Evolutionary conservation across 2,329 filamentous ascomycete genomes (phyloP).

Genomic region (Penicillium sp.): DNA sequence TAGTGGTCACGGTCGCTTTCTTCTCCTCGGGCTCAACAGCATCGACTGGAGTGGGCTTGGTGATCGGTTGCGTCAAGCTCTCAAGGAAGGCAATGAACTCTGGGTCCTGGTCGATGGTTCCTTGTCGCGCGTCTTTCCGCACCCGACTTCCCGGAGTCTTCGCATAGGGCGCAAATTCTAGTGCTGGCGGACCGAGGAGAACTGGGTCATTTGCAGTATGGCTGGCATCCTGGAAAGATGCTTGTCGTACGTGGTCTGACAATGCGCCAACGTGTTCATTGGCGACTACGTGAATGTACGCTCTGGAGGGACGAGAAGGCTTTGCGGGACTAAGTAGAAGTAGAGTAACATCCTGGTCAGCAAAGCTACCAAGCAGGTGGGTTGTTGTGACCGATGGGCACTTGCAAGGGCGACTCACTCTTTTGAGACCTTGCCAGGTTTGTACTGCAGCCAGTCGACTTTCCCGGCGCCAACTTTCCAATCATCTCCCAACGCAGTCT

Average conservation of each 20-base stretch:
- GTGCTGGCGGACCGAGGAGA: constrained; percentile 68
- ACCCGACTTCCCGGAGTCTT: constrained; percentile 70
- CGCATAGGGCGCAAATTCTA: constrained; percentile 80
- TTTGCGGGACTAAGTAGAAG: constrained; percentile 62
- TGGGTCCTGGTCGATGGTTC: constrained; percentile 91
- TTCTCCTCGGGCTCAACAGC: constrained; percentile 46
- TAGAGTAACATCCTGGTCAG: not conserved
- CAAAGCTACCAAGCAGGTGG: not conserved
- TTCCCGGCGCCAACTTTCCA: constrained; percentile 78
- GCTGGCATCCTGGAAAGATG: constrained; percentile 74
- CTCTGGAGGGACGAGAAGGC: constrained; percentile 70
- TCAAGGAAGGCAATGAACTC: constrained; percentile 94
- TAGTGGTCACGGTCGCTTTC: constrained; percentile 63
- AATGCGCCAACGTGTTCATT: constrained; percentile 62
- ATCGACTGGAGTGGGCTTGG: constrained; percentile 50
- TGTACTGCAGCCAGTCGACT: constrained; percentile 76
- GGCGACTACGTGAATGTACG: constrained; percentile 75
- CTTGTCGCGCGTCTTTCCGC: constrained; percentile 76
- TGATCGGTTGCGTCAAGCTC: constrained; percentile 67
- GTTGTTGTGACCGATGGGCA: too few relatives aligned
- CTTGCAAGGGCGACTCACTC: constrained; percentile 52
- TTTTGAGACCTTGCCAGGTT: constrained; percentile 69
- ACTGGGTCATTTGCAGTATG: constrained; percentile 66
- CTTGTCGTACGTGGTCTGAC: constrained; percentile 61
- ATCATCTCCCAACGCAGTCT: constrained; percentile 63